These are phyloP conservation scores for Ogataea paraovalis DNA, from an alignment of 805 yeast species.

Conservation along the genomic window DNA sequence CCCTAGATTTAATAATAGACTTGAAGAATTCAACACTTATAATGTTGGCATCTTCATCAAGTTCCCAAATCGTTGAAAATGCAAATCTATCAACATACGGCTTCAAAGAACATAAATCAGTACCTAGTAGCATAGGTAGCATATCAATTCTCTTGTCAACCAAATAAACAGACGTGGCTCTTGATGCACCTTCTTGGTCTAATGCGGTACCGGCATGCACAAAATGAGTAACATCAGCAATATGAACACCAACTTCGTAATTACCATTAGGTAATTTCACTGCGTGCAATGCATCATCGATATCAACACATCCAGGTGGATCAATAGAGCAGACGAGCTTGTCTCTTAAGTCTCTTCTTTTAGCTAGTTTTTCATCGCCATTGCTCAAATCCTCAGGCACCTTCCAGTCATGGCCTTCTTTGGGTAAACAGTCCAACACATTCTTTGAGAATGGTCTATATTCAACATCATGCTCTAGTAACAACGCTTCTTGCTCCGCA, in stretches of 20 bases:
- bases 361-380: conserved; percentile 50
- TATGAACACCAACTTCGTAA: conserved; percentile 96
- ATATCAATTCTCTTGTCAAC: conserved; percentile 98
- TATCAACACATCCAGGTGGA: conserved; percentile 98
- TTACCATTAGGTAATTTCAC: conserved; percentile 81
- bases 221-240: conserved; percentile 97
- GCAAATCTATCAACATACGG: conserved; percentile 96
- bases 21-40: conserved; percentile 76
- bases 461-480: conserved; percentile 94
- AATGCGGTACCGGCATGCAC: conserved; percentile 89
- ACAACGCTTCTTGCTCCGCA: conserved; percentile 93
- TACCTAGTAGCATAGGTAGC: conserved; percentile 93
- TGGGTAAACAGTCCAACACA: conserved; percentile 87
- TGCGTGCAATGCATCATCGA: conserved; percentile 97
- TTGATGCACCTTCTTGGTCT: conserved; percentile 92
- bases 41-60: conserved; percentile 82
- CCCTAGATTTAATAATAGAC: conserved; percentile 84
- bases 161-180: conserved; percentile 95
- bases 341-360: conserved; percentile 83
- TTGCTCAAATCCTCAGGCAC: conserved; percentile 65
- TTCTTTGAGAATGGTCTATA: conserved; percentile 92
- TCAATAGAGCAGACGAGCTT: conserved; percentile 91
- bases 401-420: conserved; percentile 90
- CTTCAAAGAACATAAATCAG: conserved; percentile 90
- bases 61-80: conserved; percentile 93